These are phyloP conservation scores for Berberis vulgaris DNA, from an alignment of 164 flowering plant species.

Conservation along the genomic window DNA sequence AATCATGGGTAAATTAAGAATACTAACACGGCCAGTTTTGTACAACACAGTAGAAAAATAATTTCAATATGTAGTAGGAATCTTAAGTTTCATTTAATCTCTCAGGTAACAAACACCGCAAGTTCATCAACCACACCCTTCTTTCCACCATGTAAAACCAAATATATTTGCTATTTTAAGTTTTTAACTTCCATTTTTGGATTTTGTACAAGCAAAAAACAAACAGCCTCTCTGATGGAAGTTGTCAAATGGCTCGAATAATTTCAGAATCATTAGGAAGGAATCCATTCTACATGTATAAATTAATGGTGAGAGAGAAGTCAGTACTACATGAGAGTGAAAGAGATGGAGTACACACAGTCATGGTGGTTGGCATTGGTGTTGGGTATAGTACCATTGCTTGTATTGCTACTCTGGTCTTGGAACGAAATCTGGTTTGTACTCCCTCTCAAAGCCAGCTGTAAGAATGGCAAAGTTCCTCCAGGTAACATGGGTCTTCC, in stretches of 20 bases:
- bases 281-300: background rate
- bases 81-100: no score
- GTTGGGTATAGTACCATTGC: background rate
- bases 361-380: background rate
- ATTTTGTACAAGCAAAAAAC: no score
- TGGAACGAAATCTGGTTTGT: background rate
- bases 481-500: background rate
- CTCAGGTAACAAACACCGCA: no score
- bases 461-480: background rate
- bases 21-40: no score
- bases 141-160: no score
- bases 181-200: background rate
- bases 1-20: no score
- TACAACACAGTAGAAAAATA: no score
- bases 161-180: no score
- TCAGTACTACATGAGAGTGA: background rate
- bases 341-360: no score
- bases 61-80: no score
- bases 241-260: background rate
- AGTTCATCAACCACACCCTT: no score
- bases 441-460: background rate
- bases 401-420: background rate
- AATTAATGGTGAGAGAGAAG: background rate
- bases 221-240: background rate
- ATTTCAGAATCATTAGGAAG: no score